Evolutionary conservation across 495 filamentous ascomycete genomes (phyloP).

Genomic region (Darksidea phi): DNA sequence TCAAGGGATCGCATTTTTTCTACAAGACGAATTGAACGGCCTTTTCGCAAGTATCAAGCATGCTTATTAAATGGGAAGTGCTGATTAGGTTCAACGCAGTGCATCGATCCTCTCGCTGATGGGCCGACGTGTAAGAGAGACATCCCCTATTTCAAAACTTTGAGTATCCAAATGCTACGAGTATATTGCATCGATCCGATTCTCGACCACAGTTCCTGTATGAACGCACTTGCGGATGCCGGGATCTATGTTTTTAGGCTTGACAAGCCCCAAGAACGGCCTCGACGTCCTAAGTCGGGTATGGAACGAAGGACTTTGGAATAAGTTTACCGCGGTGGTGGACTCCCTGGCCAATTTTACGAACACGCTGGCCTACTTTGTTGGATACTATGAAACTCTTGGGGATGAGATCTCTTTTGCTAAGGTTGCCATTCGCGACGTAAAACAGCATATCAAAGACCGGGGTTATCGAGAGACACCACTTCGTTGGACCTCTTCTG

Average conservation of each 20-base stretch:
- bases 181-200: constrained; percentile 1
- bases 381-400: background rate
- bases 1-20: constrained; percentile 20
- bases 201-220: constrained; percentile 5
- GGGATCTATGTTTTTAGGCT: constrained; percentile 12
- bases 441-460: background rate
- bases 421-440: constrained; percentile 3
- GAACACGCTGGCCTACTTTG: background rate
- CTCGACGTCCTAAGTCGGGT: background rate
- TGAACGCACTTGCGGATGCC: constrained; percentile 12
- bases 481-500: background rate
- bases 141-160: background rate
- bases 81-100: background rate
- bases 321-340: background rate
- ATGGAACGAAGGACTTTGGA: background rate
- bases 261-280: background rate
- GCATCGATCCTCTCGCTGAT: constrained; percentile 4
- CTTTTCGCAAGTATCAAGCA: constrained; percentile 1
- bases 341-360: background rate
- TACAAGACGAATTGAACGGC: constrained; percentile 5
- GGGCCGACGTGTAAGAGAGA: constrained; percentile 1
- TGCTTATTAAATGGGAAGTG: background rate
- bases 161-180: constrained; percentile 4
- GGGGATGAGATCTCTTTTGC: background rate
- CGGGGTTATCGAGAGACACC: constrained; percentile 4